These are phyloP conservation scores for Thielaviopsis cerberus DNA, from an alignment of 2,329 filamentous ascomycete species.

Conservation along the genomic window DNA sequence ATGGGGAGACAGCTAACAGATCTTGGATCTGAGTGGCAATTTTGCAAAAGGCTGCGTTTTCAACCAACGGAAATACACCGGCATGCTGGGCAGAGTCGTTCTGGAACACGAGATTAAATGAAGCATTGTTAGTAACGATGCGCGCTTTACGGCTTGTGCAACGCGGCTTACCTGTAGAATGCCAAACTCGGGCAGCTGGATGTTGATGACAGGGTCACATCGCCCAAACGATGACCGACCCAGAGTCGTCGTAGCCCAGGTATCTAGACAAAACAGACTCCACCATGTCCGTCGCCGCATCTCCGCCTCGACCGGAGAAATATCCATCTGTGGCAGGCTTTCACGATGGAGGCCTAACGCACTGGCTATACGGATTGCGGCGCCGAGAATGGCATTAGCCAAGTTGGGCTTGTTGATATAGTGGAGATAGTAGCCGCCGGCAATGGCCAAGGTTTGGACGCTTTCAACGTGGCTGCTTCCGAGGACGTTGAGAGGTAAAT, in stretches of 20 bases:
- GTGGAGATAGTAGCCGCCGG: conserved; percentile 61
- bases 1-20: conserved; percentile 47
- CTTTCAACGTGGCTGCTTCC: conserved; percentile 47
- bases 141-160: neutral
- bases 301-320: conserved; percentile 35
- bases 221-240: conserved; percentile 52
- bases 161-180: conserved; percentile 19
- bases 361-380: conserved; percentile 55
- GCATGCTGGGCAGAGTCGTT: conserved; percentile 37
- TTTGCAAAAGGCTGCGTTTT: conserved; percentile 64
- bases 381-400: conserved; percentile 54
- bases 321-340: conserved; percentile 24
- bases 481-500: conserved; percentile 47
- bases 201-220: conserved; percentile 49
- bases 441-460: conserved; percentile 50
- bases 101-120: no score
- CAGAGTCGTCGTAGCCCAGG: conserved; percentile 53
- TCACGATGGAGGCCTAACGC: conserved; percentile 55
- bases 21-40: conserved; percentile 65
- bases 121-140: no score
- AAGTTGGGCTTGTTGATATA: conserved; percentile 63
- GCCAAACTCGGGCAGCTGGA: conserved; percentile 39
- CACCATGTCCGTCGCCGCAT: conserved; percentile 53
- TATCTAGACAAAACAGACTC: conserved; percentile 55
- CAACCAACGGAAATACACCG: conserved; percentile 50